phyloP scores from a whole-genome alignment of 495 filamentous ascomycete species.

The Tuber aestivum region DNA sequence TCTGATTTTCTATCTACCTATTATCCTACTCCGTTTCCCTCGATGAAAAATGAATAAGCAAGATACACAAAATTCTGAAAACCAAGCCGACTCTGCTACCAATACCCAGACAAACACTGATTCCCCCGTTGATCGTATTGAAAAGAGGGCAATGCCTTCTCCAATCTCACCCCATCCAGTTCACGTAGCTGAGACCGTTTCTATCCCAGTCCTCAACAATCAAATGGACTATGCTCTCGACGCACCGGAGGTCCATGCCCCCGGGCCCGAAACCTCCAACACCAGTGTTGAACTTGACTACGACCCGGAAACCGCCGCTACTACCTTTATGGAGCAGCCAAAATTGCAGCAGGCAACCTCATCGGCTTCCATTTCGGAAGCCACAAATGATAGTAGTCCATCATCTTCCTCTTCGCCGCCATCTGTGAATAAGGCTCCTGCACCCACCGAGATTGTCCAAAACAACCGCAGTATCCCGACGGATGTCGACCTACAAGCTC shows the following conservation, averaged over 20 bases:
- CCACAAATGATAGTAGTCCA: slow-evolving; percentile 39
- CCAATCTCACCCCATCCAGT: slow-evolving; percentile 42
- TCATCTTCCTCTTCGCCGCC: slow-evolving; percentile 32
- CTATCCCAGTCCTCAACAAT: slow-evolving; percentile 41
- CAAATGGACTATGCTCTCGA: slow-evolving; percentile 43
- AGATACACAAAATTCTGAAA: slow-evolving; percentile 36
- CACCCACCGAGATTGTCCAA: slow-evolving; percentile 32
- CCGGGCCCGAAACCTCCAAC: slow-evolving; percentile 22
- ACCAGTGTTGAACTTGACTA: slow-evolving; percentile 30
- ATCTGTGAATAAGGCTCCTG: slow-evolving; percentile 34
- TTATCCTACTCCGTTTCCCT: slow-evolving; percentile 6
- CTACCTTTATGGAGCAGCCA: slow-evolving; percentile 33
- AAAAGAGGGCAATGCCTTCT: slow-evolving; percentile 40
- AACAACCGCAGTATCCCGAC: slow-evolving; percentile 37
- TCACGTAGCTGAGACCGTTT: slow-evolving; percentile 40
- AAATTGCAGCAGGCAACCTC: slow-evolving; percentile 34
- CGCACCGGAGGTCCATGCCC: slow-evolving; percentile 35
- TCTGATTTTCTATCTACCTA: slow-evolving; percentile 7
- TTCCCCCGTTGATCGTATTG: slow-evolving; percentile 37
- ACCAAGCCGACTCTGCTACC: slow-evolving; percentile 36
- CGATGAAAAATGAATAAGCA: slow-evolving; percentile 11
- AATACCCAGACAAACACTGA: slow-evolving; percentile 29
- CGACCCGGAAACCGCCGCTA: slow-evolving; percentile 27
- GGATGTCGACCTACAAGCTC: slow-evolving; percentile 43
- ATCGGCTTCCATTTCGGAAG: slow-evolving; percentile 34